A percentile compares a stretch with the other conserved stretches of the same genome.
These are phyloP conservation scores for Auriscalpium orientale DNA, from an alignment of 768 basidiomycete species.

Conservation along the genomic window DNA sequence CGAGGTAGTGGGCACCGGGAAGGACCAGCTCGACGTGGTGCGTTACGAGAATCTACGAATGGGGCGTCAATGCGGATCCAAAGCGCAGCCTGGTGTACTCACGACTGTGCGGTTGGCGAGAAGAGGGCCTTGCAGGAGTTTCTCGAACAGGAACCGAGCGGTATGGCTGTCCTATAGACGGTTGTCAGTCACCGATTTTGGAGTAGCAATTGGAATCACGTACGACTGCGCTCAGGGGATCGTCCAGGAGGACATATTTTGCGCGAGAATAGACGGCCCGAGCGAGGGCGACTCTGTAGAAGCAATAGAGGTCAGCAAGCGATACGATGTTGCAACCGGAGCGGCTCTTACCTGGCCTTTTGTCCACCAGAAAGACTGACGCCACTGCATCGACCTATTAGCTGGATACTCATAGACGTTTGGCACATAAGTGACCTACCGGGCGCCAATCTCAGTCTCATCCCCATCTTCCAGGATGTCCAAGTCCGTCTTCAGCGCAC, in stretches of 20 bases:
- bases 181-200: background rate
- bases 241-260: constrained; percentile 61
- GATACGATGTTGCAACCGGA: too few species aligned
- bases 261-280: constrained; percentile 66
- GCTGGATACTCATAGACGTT: background rate
- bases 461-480: constrained; percentile 84
- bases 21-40: constrained; percentile 82
- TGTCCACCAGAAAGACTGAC: constrained; percentile 77
- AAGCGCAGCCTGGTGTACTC: constrained; percentile 10
- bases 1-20: constrained; percentile 62
- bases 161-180: constrained; percentile 56
- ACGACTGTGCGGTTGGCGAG: constrained; percentile 63
- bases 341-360: constrained; percentile 53
- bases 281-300: constrained; percentile 66
- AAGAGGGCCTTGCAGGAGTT: constrained; percentile 59
- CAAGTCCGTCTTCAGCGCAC: constrained; percentile 76
- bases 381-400: constrained; percentile 33
- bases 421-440: constrained; percentile 26
- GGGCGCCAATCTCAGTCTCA: constrained; percentile 73
- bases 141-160: constrained; percentile 52
- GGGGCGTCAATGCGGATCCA: background rate
- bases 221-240: constrained; percentile 78
- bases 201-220: constrained; percentile 21
- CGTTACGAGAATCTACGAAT: constrained; percentile 55
- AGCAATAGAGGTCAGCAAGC: too few species aligned